These are phyloP conservation scores for Oidiodendron maius DNA, from an alignment of 495 filamentous ascomycete genomes.

Conservation along the genomic window DNA sequence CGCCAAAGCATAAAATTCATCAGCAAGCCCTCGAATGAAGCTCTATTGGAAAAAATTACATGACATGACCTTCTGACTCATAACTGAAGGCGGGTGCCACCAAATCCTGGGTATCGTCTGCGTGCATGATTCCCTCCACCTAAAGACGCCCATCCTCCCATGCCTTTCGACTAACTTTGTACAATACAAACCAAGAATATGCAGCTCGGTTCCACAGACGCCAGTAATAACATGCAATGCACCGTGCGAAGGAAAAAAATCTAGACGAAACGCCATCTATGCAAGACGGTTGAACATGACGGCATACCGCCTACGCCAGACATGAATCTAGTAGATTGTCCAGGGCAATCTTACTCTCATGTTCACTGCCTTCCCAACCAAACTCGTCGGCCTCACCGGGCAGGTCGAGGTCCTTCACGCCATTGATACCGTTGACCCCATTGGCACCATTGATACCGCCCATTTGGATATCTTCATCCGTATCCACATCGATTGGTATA, in stretches of 20 bases:
- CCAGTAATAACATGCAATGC: conserved; percentile 3
- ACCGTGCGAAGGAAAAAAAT: neutral
- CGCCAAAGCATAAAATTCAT: too few relatives aligned
- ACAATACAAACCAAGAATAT: neutral
- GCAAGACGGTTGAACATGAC: neutral
- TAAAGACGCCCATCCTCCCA: conserved; percentile 3
- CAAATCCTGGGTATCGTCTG: conserved; percentile 5
- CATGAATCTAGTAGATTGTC: conserved; percentile 61
- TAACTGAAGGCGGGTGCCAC: neutral
- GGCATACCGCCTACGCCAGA: conserved; percentile 11
- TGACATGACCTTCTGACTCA: too few relatives aligned
- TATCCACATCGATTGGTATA: conserved; percentile 21
- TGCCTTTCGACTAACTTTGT: neutral
- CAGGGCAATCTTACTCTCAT: conserved; percentile 55
- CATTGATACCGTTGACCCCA: conserved; percentile 29
- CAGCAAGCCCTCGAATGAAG: too few relatives aligned
- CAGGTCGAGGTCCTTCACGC: conserved; percentile 32
- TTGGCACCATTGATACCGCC: conserved; percentile 15
- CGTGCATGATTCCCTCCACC: neutral
- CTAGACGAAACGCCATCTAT: conserved; percentile 12
- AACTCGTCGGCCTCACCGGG: conserved; percentile 52
- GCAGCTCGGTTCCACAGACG: neutral
- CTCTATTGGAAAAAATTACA: too few relatives aligned
- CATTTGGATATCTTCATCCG: conserved; percentile 25
- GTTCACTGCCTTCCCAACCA: conserved; percentile 68